Conservation (phyloP, 1,284 basidiomycete species). For the Fomitopsis pinicola region DNA sequence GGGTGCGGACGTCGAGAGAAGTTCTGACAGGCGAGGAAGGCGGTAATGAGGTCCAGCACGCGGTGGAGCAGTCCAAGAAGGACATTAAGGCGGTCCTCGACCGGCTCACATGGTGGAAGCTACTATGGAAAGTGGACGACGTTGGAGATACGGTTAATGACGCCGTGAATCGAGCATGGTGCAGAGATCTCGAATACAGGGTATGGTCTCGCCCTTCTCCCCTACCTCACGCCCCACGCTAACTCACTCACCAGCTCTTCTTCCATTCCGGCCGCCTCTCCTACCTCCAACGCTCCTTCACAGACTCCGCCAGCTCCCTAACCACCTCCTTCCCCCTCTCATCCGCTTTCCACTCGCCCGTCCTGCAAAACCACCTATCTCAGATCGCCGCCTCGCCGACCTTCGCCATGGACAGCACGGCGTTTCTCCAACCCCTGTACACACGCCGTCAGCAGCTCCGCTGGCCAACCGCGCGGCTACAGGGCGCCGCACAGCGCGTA, state of each 20-base stretch:
- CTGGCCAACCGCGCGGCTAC: constrained; percentile 59
- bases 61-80: constrained; percentile 43
- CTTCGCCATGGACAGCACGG: constrained; percentile 43
- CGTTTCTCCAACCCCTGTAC: constrained; percentile 54
- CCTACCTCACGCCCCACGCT: not conserved
- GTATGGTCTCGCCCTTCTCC: constrained; percentile 31
- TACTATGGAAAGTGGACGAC: constrained; percentile 70
- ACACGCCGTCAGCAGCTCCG: constrained; percentile 57
- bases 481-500: constrained; percentile 61
- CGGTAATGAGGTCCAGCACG: constrained; percentile 42
- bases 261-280: constrained; percentile 68
- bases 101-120: constrained; percentile 62
- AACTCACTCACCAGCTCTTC: constrained; percentile 45
- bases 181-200: constrained; percentile 59
- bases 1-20: constrained; percentile 28
- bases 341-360: constrained; percentile 51
- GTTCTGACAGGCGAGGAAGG: constrained; percentile 31
- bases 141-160: constrained; percentile 52
- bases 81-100: constrained; percentile 52
- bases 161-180: constrained; percentile 58
- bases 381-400: constrained; percentile 49
- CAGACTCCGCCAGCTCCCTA: constrained; percentile 38
- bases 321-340: constrained; percentile 33
- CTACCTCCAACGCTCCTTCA: constrained; percentile 46
- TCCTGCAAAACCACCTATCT: constrained; percentile 65